These are phyloP conservation scores for Yamadazyma dushanensis DNA, from an alignment of 1,139 yeast species.

Conservation along the genomic window DNA sequence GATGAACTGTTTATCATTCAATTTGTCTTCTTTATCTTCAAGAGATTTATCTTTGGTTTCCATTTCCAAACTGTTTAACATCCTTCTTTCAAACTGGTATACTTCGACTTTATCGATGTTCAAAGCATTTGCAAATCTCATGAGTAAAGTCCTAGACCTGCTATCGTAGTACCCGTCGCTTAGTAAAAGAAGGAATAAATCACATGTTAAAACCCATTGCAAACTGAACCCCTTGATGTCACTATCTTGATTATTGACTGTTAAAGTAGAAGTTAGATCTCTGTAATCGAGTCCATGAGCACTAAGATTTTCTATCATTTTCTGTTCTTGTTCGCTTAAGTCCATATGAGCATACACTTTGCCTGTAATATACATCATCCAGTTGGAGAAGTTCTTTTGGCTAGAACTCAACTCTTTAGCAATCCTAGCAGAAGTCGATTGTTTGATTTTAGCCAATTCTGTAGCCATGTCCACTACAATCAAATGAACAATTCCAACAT, in stretches of 20 bases:
- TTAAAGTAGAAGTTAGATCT: constrained; percentile 66
- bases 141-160: constrained; percentile 75
- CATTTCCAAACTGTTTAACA: constrained; percentile 86
- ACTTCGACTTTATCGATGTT: constrained; percentile 65
- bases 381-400: constrained; percentile 78
- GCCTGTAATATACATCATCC: constrained; percentile 76
- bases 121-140: constrained; percentile 63
- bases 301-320: constrained; percentile 86
- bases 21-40: constrained; percentile 63
- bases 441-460: constrained; percentile 61
- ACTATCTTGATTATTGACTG: constrained; percentile 25
- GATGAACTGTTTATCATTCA: constrained; percentile 73
- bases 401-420: constrained; percentile 65
- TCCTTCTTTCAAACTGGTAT: constrained; percentile 84
- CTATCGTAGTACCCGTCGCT: constrained; percentile 90
- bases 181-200: constrained; percentile 73
- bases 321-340: constrained; percentile 66
- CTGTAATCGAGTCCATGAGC: constrained; percentile 76
- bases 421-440: constrained; percentile 50
- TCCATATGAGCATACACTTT: constrained; percentile 82
- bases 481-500: constrained; percentile 80
- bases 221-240: constrained; percentile 27
- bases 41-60: constrained; percentile 61
- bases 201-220: constrained; percentile 93
- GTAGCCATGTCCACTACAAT: constrained; percentile 81